Evolutionary conservation across 2,329 filamentous ascomycete species (phyloP).

Genomic region (Arthrobotrys pseudoclavata): DNA sequence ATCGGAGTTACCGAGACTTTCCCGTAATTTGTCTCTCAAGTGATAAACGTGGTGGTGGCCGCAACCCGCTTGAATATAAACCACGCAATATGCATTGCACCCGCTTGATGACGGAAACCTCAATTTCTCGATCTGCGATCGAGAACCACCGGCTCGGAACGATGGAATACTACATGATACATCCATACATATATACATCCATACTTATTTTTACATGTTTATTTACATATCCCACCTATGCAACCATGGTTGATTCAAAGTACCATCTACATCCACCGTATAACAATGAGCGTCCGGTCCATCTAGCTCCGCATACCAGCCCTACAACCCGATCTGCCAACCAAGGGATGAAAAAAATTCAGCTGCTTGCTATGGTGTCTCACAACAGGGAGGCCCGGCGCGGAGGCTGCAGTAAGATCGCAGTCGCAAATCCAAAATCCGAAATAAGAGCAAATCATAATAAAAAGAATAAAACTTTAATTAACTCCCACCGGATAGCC

Average conservation of each 20-base stretch:
- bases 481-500: neutral
- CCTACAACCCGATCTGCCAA: conserved; percentile 42
- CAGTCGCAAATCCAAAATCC: conserved; percentile 19
- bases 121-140: conserved; percentile 34
- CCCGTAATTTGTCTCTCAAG: conserved; percentile 8
- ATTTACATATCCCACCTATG: conserved; percentile 4
- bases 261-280: conserved; percentile 14
- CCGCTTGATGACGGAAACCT: conserved; percentile 33
- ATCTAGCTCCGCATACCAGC: conserved; percentile 23
- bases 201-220: neutral
- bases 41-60: conserved; percentile 17
- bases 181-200: neutral
- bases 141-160: conserved; percentile 15
- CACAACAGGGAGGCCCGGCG: conserved; percentile 18
- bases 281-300: neutral
- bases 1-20: conserved; percentile 19
- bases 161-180: neutral
- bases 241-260: neutral
- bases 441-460: neutral
- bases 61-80: too few species aligned
- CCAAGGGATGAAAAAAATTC: conserved; percentile 25
- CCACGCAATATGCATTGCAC: neutral
- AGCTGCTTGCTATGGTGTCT: conserved; percentile 25
- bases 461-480: neutral
- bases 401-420: conserved; percentile 30